Percentiles rank a stretch among this genome's conserved stretches.
phyloP scores from a whole-genome alignment of 306 rosid genomes.

The Lathyrus aphaca region DNA sequence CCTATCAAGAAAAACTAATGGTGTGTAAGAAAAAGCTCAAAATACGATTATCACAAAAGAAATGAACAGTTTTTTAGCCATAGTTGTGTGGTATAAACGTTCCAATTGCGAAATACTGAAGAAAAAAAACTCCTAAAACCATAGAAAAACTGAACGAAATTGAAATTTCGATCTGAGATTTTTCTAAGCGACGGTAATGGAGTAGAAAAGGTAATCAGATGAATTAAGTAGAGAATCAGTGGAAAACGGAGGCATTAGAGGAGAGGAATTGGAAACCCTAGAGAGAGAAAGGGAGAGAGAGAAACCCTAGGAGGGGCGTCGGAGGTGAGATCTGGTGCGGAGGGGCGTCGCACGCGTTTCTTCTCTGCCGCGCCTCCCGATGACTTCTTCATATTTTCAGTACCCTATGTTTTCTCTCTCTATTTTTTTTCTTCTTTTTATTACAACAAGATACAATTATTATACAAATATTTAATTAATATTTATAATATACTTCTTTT shows the following conservation, averaged over 20 bases:
- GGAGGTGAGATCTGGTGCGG: slow-evolving; percentile 76
- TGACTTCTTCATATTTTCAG: slow-evolving; percentile 71
- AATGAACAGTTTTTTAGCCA: neutral
- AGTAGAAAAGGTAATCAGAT: neutral
- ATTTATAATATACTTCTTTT: neutral
- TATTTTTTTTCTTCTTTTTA: neutral
- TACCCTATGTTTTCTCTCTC: slow-evolving; percentile 13
- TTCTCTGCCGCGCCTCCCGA: slow-evolving; percentile 90
- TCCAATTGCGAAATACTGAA: slow-evolving; percentile 29
- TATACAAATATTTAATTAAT: neutral
- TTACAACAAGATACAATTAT: neutral
- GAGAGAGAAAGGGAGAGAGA: slow-evolving; percentile 32
- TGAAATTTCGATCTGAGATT: slow-evolving; percentile 23
- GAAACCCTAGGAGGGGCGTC: slow-evolving; percentile 86
- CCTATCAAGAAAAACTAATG: neutral
- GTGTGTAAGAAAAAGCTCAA: slow-evolving; percentile 17
- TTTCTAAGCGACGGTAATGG: slow-evolving; percentile 4
- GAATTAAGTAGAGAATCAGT: neutral
- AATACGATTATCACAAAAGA: neutral
- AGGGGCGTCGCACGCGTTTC: slow-evolving; percentile 86
- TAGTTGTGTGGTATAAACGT: neutral
- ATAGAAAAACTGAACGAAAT: neutral
- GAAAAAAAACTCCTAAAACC: neutral
- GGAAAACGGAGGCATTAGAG: neutral
- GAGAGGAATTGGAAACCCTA: slow-evolving; percentile 33